Conservation (phyloP, 768 basidiomycete species). For the Trichaptum fuscoviolaceum region DNA sequence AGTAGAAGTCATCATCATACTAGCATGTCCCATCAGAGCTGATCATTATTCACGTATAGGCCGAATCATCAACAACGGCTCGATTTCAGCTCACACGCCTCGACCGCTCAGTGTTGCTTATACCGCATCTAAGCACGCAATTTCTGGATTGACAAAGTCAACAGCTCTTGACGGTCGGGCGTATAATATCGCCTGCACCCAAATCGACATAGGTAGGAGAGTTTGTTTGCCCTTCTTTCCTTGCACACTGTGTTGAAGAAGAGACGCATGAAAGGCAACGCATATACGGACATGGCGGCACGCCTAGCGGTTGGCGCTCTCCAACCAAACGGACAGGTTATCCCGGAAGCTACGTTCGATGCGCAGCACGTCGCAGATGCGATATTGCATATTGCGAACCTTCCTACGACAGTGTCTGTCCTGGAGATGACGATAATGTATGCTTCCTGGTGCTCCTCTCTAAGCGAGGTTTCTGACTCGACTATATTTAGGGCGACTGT, state of each 20-base stretch:
- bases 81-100: constrained; percentile 66
- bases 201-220: constrained; percentile 71
- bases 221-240: background rate
- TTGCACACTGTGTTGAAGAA: background rate
- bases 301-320: constrained; percentile 44
- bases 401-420: constrained; percentile 67
- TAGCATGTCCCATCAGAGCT: background rate
- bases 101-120: constrained; percentile 63
- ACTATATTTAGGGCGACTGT: constrained; percentile 32
- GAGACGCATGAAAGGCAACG: constrained; percentile 50
- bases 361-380: constrained; percentile 67
- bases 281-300: constrained; percentile 54
- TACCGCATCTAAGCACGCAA: constrained; percentile 76
- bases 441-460: constrained; percentile 20
- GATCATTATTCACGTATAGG: constrained; percentile 34
- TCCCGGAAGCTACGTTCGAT: constrained; percentile 63
- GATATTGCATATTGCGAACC: constrained; percentile 62
- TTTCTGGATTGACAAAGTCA: constrained; percentile 69
- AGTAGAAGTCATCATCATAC: constrained; percentile 11
- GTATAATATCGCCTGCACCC: constrained; percentile 70
- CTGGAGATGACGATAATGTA: constrained; percentile 73
- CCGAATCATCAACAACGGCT: constrained; percentile 84
- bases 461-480: background rate
- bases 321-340: constrained; percentile 61
- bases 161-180: constrained; percentile 73